Percentiles rank a stretch among this genome's conserved stretches.
These are phyloP conservation scores for Pythium chondricola DNA, from an alignment of 352 stramenopile species.

Conservation along the genomic window DNA sequence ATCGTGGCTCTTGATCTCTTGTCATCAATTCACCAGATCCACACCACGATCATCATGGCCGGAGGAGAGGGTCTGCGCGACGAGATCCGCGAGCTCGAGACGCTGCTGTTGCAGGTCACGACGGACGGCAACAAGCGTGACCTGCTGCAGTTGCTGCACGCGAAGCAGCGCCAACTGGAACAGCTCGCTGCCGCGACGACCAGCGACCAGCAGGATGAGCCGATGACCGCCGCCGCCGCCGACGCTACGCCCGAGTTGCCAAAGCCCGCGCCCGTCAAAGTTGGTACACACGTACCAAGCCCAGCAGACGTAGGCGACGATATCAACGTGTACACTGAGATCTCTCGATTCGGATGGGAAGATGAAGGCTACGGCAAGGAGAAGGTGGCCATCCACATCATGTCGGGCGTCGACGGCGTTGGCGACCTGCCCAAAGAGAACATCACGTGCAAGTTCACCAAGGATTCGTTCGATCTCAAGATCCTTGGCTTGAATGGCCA, in stretches of 20 bases:
- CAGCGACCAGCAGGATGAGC: slow-evolving; percentile 15
- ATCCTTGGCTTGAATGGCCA: slow-evolving; percentile 63
- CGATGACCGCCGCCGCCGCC: slow-evolving; percentile 21
- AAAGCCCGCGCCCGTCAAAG: slow-evolving; percentile 20
- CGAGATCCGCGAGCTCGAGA: slow-evolving; percentile 66
- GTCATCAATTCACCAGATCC: background rate
- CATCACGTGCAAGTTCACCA: slow-evolving; percentile 72
- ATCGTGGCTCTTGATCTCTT: background rate
- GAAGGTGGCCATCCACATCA: slow-evolving; percentile 79
- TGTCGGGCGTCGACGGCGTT: slow-evolving; percentile 77
- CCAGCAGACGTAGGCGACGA: slow-evolving; percentile 23
- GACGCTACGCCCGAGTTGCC: slow-evolving; percentile 11
- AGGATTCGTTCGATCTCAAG: slow-evolving; percentile 82
- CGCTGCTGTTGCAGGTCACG: slow-evolving; percentile 47
- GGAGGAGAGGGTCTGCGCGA: slow-evolving; percentile 25
- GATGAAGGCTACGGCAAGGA: slow-evolving; percentile 85
- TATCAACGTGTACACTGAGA: slow-evolving; percentile 68
- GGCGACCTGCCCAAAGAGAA: slow-evolving; percentile 65
- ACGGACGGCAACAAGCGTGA: slow-evolving; percentile 55
- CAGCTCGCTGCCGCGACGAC: slow-evolving; percentile 3
- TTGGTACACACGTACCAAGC: slow-evolving; percentile 19
- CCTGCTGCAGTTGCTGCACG: slow-evolving; percentile 44
- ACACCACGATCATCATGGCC: slow-evolving; percentile 20
- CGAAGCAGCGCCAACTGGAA: slow-evolving; percentile 52
- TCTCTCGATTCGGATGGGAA: slow-evolving; percentile 83